Conservation (phyloP, 2,329 filamentous ascomycete species). For the Nigrospora sphaerica region DNA sequence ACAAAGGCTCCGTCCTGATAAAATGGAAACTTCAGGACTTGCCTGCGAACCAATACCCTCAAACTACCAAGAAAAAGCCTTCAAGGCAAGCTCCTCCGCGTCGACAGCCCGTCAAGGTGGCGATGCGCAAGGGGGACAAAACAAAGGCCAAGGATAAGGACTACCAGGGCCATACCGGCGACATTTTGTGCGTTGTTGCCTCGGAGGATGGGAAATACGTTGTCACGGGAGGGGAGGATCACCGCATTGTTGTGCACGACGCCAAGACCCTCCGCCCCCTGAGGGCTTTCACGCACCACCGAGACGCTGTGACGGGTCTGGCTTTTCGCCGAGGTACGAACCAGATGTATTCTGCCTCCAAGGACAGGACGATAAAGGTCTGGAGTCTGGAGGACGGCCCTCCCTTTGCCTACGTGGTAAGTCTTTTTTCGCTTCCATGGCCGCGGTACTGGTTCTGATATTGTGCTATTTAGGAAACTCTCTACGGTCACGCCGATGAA, state of each 20-base stretch:
- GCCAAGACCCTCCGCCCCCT: constrained; percentile 70
- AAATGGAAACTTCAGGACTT: constrained; percentile 82
- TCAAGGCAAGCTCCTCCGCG: constrained; percentile 54
- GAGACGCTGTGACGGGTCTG: constrained; percentile 77
- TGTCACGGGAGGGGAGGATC: constrained; percentile 82
- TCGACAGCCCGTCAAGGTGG: constrained; percentile 55
- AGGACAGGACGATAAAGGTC: constrained; percentile 89
- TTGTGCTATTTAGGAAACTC: constrained; percentile 52
- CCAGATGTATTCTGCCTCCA: constrained; percentile 85
- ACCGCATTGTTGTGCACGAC: constrained; percentile 82
- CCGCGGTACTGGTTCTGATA: neutral
- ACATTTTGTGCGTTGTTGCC: constrained; percentile 78
- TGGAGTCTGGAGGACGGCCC: constrained; percentile 90
- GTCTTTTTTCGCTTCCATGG: neutral
- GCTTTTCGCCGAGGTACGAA: constrained; percentile 84
- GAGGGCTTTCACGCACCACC: constrained; percentile 83
- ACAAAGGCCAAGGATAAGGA: constrained; percentile 53
- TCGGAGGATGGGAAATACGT: constrained; percentile 87
- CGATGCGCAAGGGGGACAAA: constrained; percentile 54
- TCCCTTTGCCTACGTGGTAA: constrained; percentile 49
- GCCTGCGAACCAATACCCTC: constrained; percentile 51
- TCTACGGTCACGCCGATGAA: constrained; percentile 93
- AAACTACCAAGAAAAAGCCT: constrained; percentile 50
- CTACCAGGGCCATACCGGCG: constrained; percentile 71
- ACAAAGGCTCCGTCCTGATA: constrained; percentile 75